These are phyloP conservation scores for Prosopis cineraria DNA, from an alignment of 306 rosid species.

Conservation along the genomic window DNA sequence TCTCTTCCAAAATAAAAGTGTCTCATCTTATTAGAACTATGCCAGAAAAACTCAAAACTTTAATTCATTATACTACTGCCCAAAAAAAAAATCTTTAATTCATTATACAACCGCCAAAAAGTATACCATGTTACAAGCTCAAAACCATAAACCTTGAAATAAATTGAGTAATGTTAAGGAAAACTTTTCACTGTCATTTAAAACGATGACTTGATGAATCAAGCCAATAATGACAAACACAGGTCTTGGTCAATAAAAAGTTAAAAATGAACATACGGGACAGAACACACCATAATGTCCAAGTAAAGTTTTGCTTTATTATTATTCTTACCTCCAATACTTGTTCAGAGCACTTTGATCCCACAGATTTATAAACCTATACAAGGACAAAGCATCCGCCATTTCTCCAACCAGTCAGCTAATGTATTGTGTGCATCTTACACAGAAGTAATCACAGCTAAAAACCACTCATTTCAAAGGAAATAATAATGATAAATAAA, in stretches of 20 bases:
- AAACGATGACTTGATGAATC: conserved; percentile 14
- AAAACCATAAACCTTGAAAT: conserved; percentile 7
- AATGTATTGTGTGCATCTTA: background rate
- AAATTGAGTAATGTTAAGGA: background rate
- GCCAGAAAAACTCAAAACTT: conserved; percentile 7
- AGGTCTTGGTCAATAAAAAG: conserved; percentile 3
- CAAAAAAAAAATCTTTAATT: too few relatives aligned
- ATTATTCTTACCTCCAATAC: conserved; percentile 60
- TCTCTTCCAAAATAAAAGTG: background rate
- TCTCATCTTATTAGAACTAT: background rate
- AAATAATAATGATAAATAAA: background rate
- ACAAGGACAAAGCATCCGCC: conserved; percentile 15
- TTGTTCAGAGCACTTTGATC: conserved; percentile 72
- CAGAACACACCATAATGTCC: background rate
- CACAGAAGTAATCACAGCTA: conserved; percentile 2
- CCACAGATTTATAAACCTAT: conserved; percentile 84
- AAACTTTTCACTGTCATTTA: conserved; percentile 3
- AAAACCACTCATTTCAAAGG: background rate
- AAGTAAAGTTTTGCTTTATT: background rate
- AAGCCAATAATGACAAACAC: conserved; percentile 10
- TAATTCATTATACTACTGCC: background rate
- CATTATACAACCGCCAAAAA: background rate
- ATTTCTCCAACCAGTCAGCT: background rate
- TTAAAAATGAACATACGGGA: background rate
- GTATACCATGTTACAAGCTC: background rate